These are phyloP conservation scores for Fusarium proliferatum DNA, from an alignment of 2,329 filamentous ascomycete genomes.

Conservation along the genomic window DNA sequence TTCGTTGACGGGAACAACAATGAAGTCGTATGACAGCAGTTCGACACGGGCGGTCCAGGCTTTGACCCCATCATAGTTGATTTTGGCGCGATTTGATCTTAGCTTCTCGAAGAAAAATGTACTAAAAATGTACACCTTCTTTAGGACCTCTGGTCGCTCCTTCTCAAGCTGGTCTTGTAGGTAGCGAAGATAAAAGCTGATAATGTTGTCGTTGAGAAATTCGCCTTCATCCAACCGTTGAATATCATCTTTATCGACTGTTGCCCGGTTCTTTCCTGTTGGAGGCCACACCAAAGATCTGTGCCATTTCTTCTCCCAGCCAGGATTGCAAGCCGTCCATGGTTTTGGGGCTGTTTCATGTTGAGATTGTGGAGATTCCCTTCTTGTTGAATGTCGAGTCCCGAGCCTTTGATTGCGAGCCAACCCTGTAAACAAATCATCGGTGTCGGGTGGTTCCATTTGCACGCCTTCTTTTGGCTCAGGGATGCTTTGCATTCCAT, in stretches of 20 bases:
- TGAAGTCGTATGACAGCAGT: conserved; percentile 85
- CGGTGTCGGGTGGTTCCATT: background rate
- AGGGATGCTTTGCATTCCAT: conserved; percentile 37
- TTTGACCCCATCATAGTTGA: conserved; percentile 88
- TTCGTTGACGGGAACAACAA: conserved; percentile 93
- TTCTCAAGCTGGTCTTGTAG: conserved; percentile 71
- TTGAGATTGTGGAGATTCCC: conserved; percentile 24
- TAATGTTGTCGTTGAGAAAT: conserved; percentile 92
- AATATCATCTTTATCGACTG: conserved; percentile 79
- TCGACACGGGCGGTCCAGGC: conserved; percentile 90
- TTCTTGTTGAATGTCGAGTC: conserved; percentile 43
- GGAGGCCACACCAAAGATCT: conserved; percentile 71
- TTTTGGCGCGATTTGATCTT: conserved; percentile 68
- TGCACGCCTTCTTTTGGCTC: background rate
- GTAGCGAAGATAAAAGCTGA: conserved; percentile 86
- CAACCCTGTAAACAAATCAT: background rate
- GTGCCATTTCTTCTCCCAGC: conserved; percentile 65
- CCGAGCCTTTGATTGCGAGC: conserved; percentile 28
- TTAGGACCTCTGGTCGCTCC: conserved; percentile 64
- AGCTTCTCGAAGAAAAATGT: conserved; percentile 90
- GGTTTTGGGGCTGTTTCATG: conserved; percentile 33
- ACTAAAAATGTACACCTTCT: conserved; percentile 87
- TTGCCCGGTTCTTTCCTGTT: conserved; percentile 69
- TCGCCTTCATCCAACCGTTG: conserved; percentile 82
- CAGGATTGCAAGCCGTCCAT: conserved; percentile 65